Base-by-base conservation (phyloP, 2,329 filamentous ascomycete genomes). In the Diplocarpon rosae region DNA sequence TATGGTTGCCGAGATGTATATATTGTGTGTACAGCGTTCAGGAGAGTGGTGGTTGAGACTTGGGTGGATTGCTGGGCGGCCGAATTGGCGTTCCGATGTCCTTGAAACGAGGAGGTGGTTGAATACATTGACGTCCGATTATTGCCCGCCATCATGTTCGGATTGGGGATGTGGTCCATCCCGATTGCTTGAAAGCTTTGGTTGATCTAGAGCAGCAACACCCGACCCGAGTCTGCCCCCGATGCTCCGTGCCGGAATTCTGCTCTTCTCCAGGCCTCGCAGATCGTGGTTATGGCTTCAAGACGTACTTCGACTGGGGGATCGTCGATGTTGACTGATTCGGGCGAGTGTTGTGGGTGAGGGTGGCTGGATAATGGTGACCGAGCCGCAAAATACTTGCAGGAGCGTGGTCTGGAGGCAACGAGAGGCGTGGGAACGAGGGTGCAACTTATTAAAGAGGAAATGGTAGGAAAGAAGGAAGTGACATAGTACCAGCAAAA, bases 11-110 rank as follows among this genome's bases (percentile, higher is more conserved):
- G 80, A 2, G 84, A 79, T 38, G 85, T 75, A 65, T 94, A 96
- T 59, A 85, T 83, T 56, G 86, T 88, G 67, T 98, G 92, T 37
- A 95, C 75, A 45, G 86, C 78, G 66, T 96, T 96, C 45, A 98
- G 76, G 37, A 96, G 75, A 0, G 88, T 94, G 1, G 89, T 95
- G 2, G 90, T 94, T 6, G 90, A 95, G 43, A 95, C 81, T 62
- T 94, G 88, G 37, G 81, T 69, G 9, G 84, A 73, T 58, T 86
- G 77, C 58, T 82, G 79, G 43, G 78, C 78, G 29, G 74, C 70
- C 16, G 71, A 65, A 46, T 70, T 70, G 37, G 69, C 65, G 52
- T 69, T 71, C 55, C 76, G 72, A 51, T 42, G 35, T 13, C 42
- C 71, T 39, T 75, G 67, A 37, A 80, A 78, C 52, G 83, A 77